Percentiles rank a stretch among this genome's conserved stretches.
phyloP scores from a whole-genome alignment of 2,329 filamentous ascomycete species.

The Neocatenulostroma microsporum region DNA sequence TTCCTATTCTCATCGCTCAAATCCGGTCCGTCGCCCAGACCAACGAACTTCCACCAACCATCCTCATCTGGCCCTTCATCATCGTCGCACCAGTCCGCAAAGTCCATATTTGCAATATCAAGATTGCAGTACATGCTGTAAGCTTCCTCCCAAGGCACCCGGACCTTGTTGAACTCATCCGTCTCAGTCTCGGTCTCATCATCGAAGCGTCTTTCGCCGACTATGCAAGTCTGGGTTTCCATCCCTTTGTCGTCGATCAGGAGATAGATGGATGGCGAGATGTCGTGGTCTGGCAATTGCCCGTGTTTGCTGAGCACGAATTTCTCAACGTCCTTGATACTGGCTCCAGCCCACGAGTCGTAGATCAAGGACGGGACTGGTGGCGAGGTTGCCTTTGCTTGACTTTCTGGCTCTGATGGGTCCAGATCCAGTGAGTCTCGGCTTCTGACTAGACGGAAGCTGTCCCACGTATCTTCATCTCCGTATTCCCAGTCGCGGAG shows the following conservation, averaged over 20 bases:
- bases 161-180: background rate
- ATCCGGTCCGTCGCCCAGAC: background rate
- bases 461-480: background rate
- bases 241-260: constrained; percentile 3
- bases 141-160: constrained; percentile 1
- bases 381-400: background rate
- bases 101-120: background rate
- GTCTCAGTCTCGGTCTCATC: background rate
- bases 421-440: background rate
- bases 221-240: background rate
- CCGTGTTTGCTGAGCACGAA: background rate
- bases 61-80: background rate
- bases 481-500: constrained; percentile 4
- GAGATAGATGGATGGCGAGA: background rate
- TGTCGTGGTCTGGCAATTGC: background rate
- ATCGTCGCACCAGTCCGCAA: background rate
- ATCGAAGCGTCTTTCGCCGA: constrained; percentile 3
- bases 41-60: background rate
- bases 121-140: background rate
- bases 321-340: constrained; percentile 1
- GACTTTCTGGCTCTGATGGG: background rate
- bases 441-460: constrained; percentile 3
- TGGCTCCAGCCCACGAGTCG: constrained; percentile 4
- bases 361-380: constrained; percentile 1
- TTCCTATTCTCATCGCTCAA: background rate